These are phyloP conservation scores for Ophiostoma quercus DNA, from an alignment of 2,329 filamentous ascomycete genomes.

Conservation along the genomic window DNA sequence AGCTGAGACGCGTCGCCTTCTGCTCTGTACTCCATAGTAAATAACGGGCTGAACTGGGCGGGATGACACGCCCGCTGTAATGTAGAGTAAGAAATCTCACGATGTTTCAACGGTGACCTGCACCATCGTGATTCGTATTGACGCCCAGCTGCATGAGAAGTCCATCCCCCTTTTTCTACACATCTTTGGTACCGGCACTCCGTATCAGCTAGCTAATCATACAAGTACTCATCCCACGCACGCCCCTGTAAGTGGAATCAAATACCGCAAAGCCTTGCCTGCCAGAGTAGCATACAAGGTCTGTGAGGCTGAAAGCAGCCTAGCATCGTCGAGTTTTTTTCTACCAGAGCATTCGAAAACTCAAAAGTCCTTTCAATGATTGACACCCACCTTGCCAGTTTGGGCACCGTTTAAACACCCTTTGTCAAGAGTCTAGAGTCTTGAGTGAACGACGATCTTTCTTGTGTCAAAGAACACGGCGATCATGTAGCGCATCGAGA, in stretches of 20 bases:
- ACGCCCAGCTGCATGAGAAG: neutral
- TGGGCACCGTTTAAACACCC: neutral
- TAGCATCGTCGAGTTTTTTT: neutral
- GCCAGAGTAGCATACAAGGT: neutral
- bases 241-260: neutral
- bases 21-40: neutral
- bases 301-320: neutral
- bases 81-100: neutral
- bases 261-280: constrained; percentile 6
- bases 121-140: neutral
- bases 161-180: neutral
- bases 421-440: constrained; percentile 1
- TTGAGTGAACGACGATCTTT: neutral
- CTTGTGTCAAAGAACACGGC: neutral
- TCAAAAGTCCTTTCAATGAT: neutral
- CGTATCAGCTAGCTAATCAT: neutral
- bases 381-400: neutral
- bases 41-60: neutral
- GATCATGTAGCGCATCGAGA: constrained; percentile 5
- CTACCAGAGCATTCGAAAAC: neutral
- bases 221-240: neutral
- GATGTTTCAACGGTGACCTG: constrained; percentile 6
- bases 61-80: neutral
- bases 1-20: neutral
- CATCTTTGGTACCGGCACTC: neutral